These are phyloP conservation scores for Alternaria sp. DNA, from an alignment of 2,329 filamentous ascomycete species.

Conservation along the genomic window DNA sequence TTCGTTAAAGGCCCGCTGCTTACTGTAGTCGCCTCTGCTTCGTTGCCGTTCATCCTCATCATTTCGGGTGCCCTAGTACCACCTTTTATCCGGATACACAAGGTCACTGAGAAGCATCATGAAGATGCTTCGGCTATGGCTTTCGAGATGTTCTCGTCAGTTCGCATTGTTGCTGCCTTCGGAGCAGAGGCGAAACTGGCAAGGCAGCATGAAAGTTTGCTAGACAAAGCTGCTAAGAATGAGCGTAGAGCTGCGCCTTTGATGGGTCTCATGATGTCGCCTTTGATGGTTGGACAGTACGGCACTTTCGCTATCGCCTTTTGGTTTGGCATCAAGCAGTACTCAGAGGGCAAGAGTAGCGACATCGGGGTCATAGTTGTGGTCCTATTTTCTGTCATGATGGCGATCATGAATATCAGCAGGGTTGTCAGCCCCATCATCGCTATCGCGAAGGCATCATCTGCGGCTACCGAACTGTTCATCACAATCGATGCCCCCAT, in stretches of 20 bases:
- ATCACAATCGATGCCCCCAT: conserved; percentile 46
- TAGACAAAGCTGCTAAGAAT: conserved; percentile 40
- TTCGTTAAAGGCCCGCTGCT: conserved; percentile 63
- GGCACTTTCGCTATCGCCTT: conserved; percentile 50
- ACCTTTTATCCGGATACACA: conserved; percentile 45
- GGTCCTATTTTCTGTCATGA: conserved; percentile 52
- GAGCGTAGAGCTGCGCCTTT: conserved; percentile 41
- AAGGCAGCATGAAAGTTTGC: conserved; percentile 34
- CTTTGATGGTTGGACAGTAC: conserved; percentile 47
- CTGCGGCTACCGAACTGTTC: conserved; percentile 49
- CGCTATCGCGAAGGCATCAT: conserved; percentile 45
- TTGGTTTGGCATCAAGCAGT: conserved; percentile 51
- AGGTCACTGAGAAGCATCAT: conserved; percentile 39
- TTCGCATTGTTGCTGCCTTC: conserved; percentile 49
- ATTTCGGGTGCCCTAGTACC: conserved; percentile 41
- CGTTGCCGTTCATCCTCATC: conserved; percentile 52
- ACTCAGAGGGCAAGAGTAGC: conserved; percentile 38
- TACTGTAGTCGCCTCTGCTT: conserved; percentile 59
- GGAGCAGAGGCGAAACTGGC: conserved; percentile 49
- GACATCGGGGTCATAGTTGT: conserved; percentile 47
- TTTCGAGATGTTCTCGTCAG: conserved; percentile 51
- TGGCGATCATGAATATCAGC: conserved; percentile 46
- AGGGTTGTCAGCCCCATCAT: conserved; percentile 43
- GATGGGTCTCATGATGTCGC: conserved; percentile 46
- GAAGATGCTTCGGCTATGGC: conserved; percentile 49